Percentiles rank a stretch among this genome's conserved stretches.
Conservation (phyloP, 352 stramenopile species). For the Globisporangium spinosum region DNA sequence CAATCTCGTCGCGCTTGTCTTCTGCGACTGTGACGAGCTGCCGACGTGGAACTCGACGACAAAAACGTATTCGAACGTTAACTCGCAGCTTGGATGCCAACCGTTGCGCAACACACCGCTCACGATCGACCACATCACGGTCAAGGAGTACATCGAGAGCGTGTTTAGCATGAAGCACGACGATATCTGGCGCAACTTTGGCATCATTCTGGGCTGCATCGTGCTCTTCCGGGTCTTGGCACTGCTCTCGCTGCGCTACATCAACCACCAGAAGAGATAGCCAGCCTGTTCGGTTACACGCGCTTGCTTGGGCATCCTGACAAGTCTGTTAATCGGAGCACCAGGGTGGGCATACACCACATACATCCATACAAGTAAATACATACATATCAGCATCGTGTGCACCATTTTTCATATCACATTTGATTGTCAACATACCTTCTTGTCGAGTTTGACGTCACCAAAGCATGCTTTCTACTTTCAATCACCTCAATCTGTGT, state of each 20-base stretch:
- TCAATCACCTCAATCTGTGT: neutral
- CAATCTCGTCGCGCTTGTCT: slow-evolving; percentile 35
- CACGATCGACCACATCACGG: slow-evolving; percentile 15
- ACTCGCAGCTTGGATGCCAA: slow-evolving; percentile 15
- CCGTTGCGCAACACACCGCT: neutral
- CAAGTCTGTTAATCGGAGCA: neutral
- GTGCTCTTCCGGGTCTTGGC: slow-evolving; percentile 37
- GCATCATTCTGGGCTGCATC: slow-evolving; percentile 25
- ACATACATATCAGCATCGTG: neutral
- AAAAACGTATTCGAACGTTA: neutral
- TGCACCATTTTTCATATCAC: neutral
- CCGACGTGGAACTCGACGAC: neutral
- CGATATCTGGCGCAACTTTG: slow-evolving; percentile 21
- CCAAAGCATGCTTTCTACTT: neutral
- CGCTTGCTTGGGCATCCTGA: neutral
- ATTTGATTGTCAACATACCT: neutral
- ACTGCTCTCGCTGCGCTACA: slow-evolving; percentile 38
- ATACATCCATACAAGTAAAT: neutral
- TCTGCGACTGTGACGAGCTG: slow-evolving; percentile 33
- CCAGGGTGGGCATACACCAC: neutral
- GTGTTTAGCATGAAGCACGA: slow-evolving; percentile 28
- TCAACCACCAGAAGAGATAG: slow-evolving; percentile 23
- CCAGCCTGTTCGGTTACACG: neutral
- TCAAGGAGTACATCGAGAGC: slow-evolving; percentile 31
- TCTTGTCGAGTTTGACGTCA: neutral